Percentiles rank a stretch among this genome's conserved stretches.
phyloP scores from a whole-genome alignment of 2,329 filamentous ascomycete species.

The Balansia obtecta region DNA sequence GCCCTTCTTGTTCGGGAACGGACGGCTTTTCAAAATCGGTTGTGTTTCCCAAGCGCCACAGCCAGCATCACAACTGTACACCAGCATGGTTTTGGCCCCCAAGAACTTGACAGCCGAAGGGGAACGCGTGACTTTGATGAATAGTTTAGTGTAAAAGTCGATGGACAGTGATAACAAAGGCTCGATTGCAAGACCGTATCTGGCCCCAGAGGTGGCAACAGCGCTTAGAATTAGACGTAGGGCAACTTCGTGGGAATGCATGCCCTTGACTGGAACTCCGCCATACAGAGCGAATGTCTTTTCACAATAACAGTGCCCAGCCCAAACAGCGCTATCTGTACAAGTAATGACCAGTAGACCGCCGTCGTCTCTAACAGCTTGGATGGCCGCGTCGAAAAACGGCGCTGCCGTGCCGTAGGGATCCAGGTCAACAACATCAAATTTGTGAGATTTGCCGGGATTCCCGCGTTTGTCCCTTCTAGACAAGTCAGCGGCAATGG shows the following conservation, averaged over 20 bases:
- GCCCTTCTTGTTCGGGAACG: conserved; percentile 57
- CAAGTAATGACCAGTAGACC: conserved; percentile 91
- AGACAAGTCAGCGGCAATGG: conserved; percentile 42
- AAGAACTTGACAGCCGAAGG: conserved; percentile 82
- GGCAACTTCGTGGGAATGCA: conserved; percentile 79
- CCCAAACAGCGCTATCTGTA: conserved; percentile 91
- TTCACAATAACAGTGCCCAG: conserved; percentile 85
- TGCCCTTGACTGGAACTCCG: conserved; percentile 73
- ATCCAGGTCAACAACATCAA: conserved; percentile 92
- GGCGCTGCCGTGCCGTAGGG: conserved; percentile 89
- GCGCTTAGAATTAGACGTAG: conserved; percentile 75
- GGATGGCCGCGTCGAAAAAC: conserved; percentile 84
- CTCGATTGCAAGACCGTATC: conserved; percentile 80
- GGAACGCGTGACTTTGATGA: conserved; percentile 69
- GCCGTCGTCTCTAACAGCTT: conserved; percentile 71
- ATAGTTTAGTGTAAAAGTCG: conserved; percentile 87
- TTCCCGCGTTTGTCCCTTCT: conserved; percentile 26
- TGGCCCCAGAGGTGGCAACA: conserved; percentile 66
- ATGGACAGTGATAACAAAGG: conserved; percentile 87
- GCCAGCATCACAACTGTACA: conserved; percentile 81
- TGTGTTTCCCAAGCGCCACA: conserved; percentile 90
- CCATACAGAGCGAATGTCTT: conserved; percentile 93
- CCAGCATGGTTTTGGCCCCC: conserved; percentile 81
- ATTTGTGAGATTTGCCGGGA: conserved; percentile 38
- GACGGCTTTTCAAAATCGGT: conserved; percentile 57